Base-by-base conservation (phyloP, 176 grass and related monocot species). In the Oryza punctata region DNA sequence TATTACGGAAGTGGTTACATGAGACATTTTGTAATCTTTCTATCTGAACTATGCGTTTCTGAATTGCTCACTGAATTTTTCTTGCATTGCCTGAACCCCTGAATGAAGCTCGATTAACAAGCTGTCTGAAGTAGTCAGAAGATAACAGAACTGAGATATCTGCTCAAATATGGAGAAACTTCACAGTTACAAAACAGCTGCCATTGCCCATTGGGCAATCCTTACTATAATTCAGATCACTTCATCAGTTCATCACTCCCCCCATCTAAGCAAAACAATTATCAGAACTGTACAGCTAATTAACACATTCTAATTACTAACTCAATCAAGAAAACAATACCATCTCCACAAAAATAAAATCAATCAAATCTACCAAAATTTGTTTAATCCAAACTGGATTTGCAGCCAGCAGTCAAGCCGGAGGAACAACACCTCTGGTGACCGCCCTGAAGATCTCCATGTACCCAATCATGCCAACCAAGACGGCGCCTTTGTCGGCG, bases 381-480 rank as follows among this genome's bases (percentile, higher is more conserved):
- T 16, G 10, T 47, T 14, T 47, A 44, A 12, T 50, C 47, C 49
- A 54, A 54, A 47, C 3, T 47, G 45, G 54, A 74, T 19, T n/a
- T 71, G 33, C 79, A 82, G 14, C 8, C 2, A 26, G 14, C 41
- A 47, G 46, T 88, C 79, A 87, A 78, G 78, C n/a, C 2, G 69
- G 27, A 50, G 50, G 78, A 75, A 16, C 19, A 63, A 87, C 69
- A 60, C 44, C 84, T 57, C 63, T 88, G 0, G 88, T 85, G 75
- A 93, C 88, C 4, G 91, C 91, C 9, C 72, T 67, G 49, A 93
- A 81, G 78, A 93, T 88, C 33, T 88, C 78, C 19, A 69, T 71
- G 78, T 88, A 93, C 19, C 88, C 88, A 78, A 93, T 75, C 37
- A 93, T 74, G 32, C 91, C 91, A 67, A 93, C 70, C 73, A 93